These are phyloP conservation scores for Alternaria sp. DNA, from an alignment of 2,329 filamentous ascomycete species.

Conservation along the genomic window DNA sequence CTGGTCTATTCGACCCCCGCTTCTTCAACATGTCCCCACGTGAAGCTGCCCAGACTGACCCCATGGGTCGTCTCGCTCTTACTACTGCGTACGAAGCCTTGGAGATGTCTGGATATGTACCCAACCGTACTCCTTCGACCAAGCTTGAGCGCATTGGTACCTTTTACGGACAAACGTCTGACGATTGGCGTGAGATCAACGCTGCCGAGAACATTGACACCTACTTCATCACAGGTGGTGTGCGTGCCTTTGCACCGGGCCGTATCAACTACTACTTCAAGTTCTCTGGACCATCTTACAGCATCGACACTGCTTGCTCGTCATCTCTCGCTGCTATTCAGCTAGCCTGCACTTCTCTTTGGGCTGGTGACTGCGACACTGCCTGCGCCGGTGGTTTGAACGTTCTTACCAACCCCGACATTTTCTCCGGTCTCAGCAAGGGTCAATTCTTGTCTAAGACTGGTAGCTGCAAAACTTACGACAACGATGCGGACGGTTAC, in stretches of 20 bases:
- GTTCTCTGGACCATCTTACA: slow-evolving; percentile 76
- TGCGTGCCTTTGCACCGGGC: slow-evolving; percentile 68
- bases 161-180: slow-evolving; percentile 77
- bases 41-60: slow-evolving; percentile 81
- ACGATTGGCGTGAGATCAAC: slow-evolving; percentile 81
- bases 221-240: slow-evolving; percentile 71
- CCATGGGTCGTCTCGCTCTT: slow-evolving; percentile 79
- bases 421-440: slow-evolving; percentile 77
- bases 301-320: slow-evolving; percentile 80
- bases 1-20: slow-evolving; percentile 79
- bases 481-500: slow-evolving; percentile 82
- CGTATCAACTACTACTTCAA: slow-evolving; percentile 81
- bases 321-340: slow-evolving; percentile 77
- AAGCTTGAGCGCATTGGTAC: slow-evolving; percentile 71
- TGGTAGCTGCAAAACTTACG: slow-evolving; percentile 81
- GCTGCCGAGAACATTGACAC: slow-evolving; percentile 75
- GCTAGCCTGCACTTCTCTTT: slow-evolving; percentile 74
- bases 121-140: slow-evolving; percentile 74
- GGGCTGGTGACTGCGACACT: slow-evolving; percentile 80
- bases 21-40: slow-evolving; percentile 90
- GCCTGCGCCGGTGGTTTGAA: slow-evolving; percentile 81
- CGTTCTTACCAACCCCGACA: slow-evolving; percentile 81
- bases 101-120: slow-evolving; percentile 80
- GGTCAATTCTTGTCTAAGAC: slow-evolving; percentile 81
- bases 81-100: slow-evolving; percentile 82